Conservation (phyloP, 2,329 filamentous ascomycete species). For the Fusarium protoensiforme region DNA sequence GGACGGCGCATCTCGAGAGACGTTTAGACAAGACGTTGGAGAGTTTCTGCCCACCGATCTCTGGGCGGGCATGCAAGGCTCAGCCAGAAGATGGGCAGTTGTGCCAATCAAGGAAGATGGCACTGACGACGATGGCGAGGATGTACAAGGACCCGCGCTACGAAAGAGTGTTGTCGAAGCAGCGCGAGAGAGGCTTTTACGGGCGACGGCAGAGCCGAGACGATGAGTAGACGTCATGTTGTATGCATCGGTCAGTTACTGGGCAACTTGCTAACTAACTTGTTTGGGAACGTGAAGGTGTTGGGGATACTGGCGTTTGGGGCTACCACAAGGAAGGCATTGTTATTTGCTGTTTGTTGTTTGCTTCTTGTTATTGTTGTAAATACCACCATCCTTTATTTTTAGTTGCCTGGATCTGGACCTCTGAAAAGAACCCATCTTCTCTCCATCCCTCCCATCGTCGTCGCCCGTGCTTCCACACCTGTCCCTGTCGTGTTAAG, state of each 20-base stretch:
- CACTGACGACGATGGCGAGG: slow-evolving; percentile 12
- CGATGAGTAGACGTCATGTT: slow-evolving; percentile 3
- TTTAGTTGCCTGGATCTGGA: not conserved
- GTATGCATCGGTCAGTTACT: not conserved
- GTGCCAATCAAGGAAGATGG: slow-evolving; percentile 48
- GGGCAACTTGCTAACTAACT: not conserved
- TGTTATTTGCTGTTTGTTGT: not conserved
- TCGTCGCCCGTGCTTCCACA: not conserved
- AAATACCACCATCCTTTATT: slow-evolving; percentile 7
- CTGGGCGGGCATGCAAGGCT: slow-evolving; percentile 80
- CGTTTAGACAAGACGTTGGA: slow-evolving; percentile 84
- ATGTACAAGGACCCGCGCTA: slow-evolving; percentile 18
- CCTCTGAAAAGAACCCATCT: not conserved
- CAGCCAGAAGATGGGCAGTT: slow-evolving; percentile 64
- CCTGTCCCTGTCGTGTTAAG: not conserved
- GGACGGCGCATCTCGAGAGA: slow-evolving; percentile 78
- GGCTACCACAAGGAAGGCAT: not conserved
- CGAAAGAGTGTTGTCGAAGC: slow-evolving; percentile 40
- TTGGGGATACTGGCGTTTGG: slow-evolving; percentile 7
- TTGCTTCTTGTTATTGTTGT: not conserved
- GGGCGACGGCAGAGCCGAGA: slow-evolving; percentile 14
- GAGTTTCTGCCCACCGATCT: slow-evolving; percentile 89
- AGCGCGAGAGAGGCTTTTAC: slow-evolving; percentile 32
- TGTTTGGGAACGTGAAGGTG: slow-evolving; percentile 2
- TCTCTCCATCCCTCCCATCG: not conserved